These are phyloP conservation scores for Colletotrichum lindemuthianum DNA, from an alignment of 2,329 filamentous ascomycete species.

Conservation along the genomic window DNA sequence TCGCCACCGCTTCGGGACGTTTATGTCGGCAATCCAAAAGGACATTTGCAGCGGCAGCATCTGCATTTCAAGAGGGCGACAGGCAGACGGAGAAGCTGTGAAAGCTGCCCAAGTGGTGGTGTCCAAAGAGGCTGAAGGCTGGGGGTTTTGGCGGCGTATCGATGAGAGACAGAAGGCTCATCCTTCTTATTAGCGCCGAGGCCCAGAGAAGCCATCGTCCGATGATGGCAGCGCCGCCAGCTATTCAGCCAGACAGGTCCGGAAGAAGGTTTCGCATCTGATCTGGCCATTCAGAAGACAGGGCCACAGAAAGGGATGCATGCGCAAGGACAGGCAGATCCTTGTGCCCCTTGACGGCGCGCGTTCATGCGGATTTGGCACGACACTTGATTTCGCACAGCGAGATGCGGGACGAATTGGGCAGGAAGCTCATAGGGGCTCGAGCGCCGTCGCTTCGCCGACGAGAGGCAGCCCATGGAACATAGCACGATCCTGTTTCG, in stretches of 20 bases:
- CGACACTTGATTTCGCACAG: not conserved
- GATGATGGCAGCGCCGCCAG: constrained; percentile 21
- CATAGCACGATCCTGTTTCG: constrained; percentile 7
- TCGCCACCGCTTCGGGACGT: constrained; percentile 15
- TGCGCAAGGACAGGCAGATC: constrained; percentile 22
- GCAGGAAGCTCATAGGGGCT: constrained; percentile 14
- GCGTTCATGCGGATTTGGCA: constrained; percentile 28
- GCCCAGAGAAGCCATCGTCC: constrained; percentile 29
- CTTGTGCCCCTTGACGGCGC: constrained; percentile 16
- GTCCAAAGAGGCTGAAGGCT: not conserved
- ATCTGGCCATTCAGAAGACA: constrained; percentile 12
- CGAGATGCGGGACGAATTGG: constrained; percentile 10
- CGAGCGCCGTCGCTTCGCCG: constrained; percentile 23
- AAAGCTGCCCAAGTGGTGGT: not conserved
- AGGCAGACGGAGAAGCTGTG: not conserved
- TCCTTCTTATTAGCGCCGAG: constrained; percentile 15
- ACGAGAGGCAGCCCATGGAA: constrained; percentile 30
- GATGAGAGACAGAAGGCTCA: not conserved
- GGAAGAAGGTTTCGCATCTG: constrained; percentile 25
- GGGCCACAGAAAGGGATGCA: not conserved
- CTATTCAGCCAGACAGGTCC: constrained; percentile 4
- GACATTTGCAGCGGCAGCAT: constrained; percentile 21
- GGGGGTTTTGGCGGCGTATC: not conserved
- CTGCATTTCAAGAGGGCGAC: not conserved
- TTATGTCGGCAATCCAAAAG: constrained; percentile 19